A percentile compares a stretch with the other conserved stretches of the same genome.
Conservation (phyloP, 148 eudicot species). For the Polygonum maritimum region DNA sequence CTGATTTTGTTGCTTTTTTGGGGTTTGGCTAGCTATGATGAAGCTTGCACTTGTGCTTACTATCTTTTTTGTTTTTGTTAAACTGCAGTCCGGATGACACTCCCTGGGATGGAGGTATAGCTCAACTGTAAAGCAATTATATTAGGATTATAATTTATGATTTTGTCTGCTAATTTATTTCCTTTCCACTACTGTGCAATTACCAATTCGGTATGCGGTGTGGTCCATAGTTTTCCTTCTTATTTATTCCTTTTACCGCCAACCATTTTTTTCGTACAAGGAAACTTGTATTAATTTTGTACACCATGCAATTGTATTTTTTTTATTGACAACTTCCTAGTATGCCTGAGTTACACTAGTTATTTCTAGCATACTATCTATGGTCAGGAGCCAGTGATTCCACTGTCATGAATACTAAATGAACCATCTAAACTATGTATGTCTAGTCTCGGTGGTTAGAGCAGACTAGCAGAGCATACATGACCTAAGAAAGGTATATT, state of each 20-base stretch:
- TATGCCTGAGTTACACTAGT: neutral
- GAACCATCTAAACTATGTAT: neutral
- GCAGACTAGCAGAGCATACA: neutral
- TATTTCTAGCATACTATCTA: neutral
- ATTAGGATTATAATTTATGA: neutral
- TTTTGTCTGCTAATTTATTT: neutral
- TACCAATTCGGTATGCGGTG: no score
- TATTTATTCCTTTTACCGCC: neutral
- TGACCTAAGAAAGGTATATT: neutral
- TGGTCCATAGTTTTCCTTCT: slow-evolving; percentile 2
- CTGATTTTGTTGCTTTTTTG: neutral
- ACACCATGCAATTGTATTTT: neutral
- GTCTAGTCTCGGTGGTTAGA: neutral
- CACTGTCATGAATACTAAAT: neutral
- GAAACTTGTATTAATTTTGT: neutral
- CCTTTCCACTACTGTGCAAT: neutral
- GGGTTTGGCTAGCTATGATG: neutral
- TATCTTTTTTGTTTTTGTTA: slow-evolving; percentile 4
- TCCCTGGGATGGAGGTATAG: slow-evolving; percentile 73
- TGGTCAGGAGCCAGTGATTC: neutral
- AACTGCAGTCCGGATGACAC: slow-evolving; percentile 67
- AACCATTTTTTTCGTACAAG: neutral
- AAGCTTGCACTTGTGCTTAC: slow-evolving; percentile 2
- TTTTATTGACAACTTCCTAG: neutral
- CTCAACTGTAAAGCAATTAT: slow-evolving; percentile 2